Percentiles rank a stretch among this genome's conserved stretches.
Conservation (phyloP, 2,329 filamentous ascomycete genomes). For the Tolypocladium cylindrosporum region DNA sequence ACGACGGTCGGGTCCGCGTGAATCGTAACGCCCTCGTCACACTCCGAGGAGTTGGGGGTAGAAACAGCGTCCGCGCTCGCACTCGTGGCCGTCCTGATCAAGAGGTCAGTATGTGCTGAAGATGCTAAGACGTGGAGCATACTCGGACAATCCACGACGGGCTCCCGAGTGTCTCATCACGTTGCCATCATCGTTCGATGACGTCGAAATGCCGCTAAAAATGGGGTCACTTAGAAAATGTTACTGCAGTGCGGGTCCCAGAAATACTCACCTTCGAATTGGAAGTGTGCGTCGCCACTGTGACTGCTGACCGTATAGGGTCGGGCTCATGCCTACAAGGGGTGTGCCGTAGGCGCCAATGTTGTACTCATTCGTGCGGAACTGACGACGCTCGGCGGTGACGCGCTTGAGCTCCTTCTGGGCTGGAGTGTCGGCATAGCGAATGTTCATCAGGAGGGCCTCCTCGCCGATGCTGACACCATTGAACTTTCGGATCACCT, state of each 20-base stretch:
- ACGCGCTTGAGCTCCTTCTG: slow-evolving; percentile 96
- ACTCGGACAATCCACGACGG: slow-evolving; percentile 25
- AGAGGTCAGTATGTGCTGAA: slow-evolving; percentile 22
- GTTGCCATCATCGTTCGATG: slow-evolving; percentile 17
- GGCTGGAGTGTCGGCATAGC: slow-evolving; percentile 91
- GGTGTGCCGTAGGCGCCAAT: slow-evolving; percentile 58
- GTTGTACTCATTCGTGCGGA: slow-evolving; percentile 93
- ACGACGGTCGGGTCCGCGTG: slow-evolving; percentile 37
- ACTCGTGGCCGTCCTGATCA: slow-evolving; percentile 25
- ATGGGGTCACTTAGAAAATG: not conserved
- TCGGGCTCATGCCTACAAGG: slow-evolving; percentile 42
- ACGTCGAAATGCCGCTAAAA: slow-evolving; percentile 15
- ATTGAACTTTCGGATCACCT: slow-evolving; percentile 80
- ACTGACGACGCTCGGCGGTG: slow-evolving; percentile 88
- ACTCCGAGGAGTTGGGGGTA: slow-evolving; percentile 34
- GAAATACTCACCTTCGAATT: slow-evolving; percentile 18
- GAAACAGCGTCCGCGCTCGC: slow-evolving; percentile 28
- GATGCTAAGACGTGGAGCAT: slow-evolving; percentile 16
- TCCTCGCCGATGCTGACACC: slow-evolving; percentile 68
- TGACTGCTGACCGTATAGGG: slow-evolving; percentile 24
- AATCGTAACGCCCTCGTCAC: slow-evolving; percentile 45
- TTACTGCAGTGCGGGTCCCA: not conserved
- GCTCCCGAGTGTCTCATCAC: slow-evolving; percentile 18
- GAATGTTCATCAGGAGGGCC: slow-evolving; percentile 79
- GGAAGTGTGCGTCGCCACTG: slow-evolving; percentile 25